These are phyloP conservation scores for Leccinum barrowsii DNA, from an alignment of 768 basidiomycete genomes.

Conservation along the genomic window DNA sequence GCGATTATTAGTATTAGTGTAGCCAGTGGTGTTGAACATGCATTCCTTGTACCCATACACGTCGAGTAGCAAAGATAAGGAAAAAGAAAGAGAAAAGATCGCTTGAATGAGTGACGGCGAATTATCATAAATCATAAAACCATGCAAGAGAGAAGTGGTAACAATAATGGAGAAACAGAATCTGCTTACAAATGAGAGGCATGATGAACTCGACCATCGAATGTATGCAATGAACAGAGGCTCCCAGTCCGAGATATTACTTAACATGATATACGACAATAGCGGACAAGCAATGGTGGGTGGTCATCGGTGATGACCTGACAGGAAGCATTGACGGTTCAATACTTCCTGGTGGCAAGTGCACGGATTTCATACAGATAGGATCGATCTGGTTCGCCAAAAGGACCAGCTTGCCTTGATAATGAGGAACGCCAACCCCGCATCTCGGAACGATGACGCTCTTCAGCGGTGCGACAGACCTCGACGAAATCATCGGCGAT, in stretches of 20 bases:
- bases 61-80: constrained; percentile 25
- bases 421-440: constrained; percentile 61
- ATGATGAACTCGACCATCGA: constrained; percentile 18
- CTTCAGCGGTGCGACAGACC: constrained; percentile 72
- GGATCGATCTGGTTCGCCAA: constrained; percentile 51
- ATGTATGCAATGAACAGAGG: constrained; percentile 20
- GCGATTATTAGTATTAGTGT: constrained; percentile 22
- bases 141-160: constrained; percentile 22
- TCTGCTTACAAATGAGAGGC: constrained; percentile 28
- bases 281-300: not conserved
- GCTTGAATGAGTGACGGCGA: constrained; percentile 21
- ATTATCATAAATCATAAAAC: constrained; percentile 29
- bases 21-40: constrained; percentile 29
- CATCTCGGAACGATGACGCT: constrained; percentile 80
- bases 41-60: constrained; percentile 37
- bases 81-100: constrained; percentile 8
- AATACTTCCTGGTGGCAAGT: constrained; percentile 82
- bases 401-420: constrained; percentile 21
- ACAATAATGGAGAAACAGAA: constrained; percentile 27
- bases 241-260: constrained; percentile 19
- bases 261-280: constrained; percentile 13
- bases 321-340: constrained; percentile 20
- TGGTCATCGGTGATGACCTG: not conserved
- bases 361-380: constrained; percentile 80
- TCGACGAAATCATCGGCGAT: constrained; percentile 73